Evolutionary conservation across 1,284 basidiomycete genomes (phyloP).

Genomic region (Amylostereum areolatum): DNA sequence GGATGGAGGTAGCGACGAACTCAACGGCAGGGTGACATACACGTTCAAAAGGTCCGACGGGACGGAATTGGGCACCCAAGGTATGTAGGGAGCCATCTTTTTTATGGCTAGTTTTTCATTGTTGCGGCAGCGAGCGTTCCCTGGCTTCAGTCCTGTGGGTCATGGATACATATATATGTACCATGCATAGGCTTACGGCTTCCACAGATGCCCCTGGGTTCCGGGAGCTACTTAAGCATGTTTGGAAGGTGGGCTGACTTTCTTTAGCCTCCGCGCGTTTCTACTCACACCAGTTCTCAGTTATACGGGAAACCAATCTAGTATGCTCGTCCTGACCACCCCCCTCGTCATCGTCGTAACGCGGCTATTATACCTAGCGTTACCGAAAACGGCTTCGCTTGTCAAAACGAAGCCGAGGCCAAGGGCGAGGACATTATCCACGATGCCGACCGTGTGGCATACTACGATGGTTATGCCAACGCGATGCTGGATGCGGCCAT

Average conservation of each 20-base stretch:
- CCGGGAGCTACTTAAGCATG: constrained; percentile 32
- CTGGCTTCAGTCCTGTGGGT: too few species aligned
- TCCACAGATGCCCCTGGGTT: constrained; percentile 10
- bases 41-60: constrained; percentile 39
- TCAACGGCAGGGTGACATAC: constrained; percentile 34
- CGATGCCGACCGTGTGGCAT: constrained; percentile 54
- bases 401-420: constrained; percentile 49
- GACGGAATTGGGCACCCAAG: constrained; percentile 32
- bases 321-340: constrained; percentile 11
- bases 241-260: constrained; percentile 23
- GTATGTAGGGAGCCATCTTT: too few species aligned
- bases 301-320: constrained; percentile 37
- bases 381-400: constrained; percentile 61
- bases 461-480: constrained; percentile 53
- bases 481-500: constrained; percentile 47
- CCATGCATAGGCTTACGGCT: not conserved
- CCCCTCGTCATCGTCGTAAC: not conserved
- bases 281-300: constrained; percentile 13
- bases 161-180: too few species aligned
- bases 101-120: too few species aligned
- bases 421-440: constrained; percentile 44
- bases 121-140: too few species aligned
- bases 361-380: constrained; percentile 26
- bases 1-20: constrained; percentile 34
- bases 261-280: not conserved